Evolutionary conservation across 2,329 filamentous ascomycete genomes (phyloP).

Genomic region (Aspergillus sojae): DNA sequence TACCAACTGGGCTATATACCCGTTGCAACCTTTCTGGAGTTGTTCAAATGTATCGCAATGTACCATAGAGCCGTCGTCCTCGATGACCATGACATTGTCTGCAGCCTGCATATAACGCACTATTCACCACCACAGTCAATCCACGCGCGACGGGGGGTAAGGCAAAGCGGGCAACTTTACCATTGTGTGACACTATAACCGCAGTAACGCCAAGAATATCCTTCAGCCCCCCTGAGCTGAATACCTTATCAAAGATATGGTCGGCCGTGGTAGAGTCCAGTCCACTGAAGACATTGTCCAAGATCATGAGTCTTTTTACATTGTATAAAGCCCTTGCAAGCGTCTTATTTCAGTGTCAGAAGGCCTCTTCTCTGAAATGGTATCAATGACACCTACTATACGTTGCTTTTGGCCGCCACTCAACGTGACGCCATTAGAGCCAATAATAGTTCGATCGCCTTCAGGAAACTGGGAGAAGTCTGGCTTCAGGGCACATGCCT

Average conservation of each 20-base stretch:
- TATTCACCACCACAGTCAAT: background rate
- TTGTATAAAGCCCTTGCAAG: background rate
- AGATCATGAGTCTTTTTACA: background rate
- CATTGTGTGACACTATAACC: background rate
- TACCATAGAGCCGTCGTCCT: background rate
- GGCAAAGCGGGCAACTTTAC: background rate
- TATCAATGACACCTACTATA: background rate
- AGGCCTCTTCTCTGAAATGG: background rate
- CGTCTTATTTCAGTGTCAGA: background rate
- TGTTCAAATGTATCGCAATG: background rate
- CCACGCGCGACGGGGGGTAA: background rate
- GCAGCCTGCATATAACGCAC: background rate
- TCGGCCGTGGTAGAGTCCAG: background rate
- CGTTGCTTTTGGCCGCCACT: background rate
- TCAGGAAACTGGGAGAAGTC: background rate
- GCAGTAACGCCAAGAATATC: background rate
- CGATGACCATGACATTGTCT: background rate
- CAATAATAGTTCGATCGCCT: background rate
- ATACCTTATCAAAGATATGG: background rate
- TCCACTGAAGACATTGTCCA: background rate
- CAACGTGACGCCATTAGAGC: background rate
- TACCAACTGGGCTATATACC: background rate
- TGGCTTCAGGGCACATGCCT: background rate
- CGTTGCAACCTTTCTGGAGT: background rate
- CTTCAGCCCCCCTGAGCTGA: background rate